Percentiles rank a stretch among this genome's conserved stretches.
Evolutionary conservation across 768 basidiomycete genomes (phyloP).

Genomic region (Mycena olivaceomarginata): DNA sequence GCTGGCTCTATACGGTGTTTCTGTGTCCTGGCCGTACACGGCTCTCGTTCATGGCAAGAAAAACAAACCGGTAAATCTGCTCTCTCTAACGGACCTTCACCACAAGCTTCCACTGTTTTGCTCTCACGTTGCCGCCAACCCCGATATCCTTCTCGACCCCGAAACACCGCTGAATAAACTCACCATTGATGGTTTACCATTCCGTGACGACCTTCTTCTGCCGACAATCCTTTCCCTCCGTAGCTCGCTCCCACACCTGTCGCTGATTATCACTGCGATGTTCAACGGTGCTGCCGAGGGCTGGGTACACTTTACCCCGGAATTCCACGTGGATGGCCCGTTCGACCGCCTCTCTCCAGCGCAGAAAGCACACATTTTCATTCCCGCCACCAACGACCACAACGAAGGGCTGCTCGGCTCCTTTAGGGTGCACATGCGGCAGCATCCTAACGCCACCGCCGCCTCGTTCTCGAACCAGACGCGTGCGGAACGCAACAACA

Average conservation of each 20-base stretch:
- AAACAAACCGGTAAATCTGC: background rate
- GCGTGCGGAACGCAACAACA: slow-evolving; percentile 41
- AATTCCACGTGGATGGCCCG: slow-evolving; percentile 11
- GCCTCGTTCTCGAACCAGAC: slow-evolving; percentile 38
- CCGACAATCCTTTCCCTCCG: background rate
- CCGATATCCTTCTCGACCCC: slow-evolving; percentile 3
- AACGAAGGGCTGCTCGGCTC: slow-evolving; percentile 46
- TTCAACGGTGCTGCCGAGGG: background rate
- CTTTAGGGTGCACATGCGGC: slow-evolving; percentile 16
- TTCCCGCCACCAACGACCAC: slow-evolving; percentile 46
- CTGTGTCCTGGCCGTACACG: slow-evolving; percentile 5
- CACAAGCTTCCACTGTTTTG: slow-evolving; percentile 14
- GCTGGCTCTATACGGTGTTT: background rate
- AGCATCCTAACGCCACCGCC: slow-evolving; percentile 33
- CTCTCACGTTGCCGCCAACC: background rate
- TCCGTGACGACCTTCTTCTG: background rate
- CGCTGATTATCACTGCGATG: background rate
- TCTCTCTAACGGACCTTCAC: slow-evolving; percentile 6
- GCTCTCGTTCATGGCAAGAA: background rate
- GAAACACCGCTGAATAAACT: background rate
- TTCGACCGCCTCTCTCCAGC: slow-evolving; percentile 41
- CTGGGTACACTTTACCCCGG: slow-evolving; percentile 20
- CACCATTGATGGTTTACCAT: slow-evolving; percentile 2
- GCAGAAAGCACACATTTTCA: slow-evolving; percentile 34
- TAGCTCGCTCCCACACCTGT: background rate